Base-by-base conservation (phyloP, 2,329 filamentous ascomycete genomes). In the Ascochyta rabiei region DNA sequence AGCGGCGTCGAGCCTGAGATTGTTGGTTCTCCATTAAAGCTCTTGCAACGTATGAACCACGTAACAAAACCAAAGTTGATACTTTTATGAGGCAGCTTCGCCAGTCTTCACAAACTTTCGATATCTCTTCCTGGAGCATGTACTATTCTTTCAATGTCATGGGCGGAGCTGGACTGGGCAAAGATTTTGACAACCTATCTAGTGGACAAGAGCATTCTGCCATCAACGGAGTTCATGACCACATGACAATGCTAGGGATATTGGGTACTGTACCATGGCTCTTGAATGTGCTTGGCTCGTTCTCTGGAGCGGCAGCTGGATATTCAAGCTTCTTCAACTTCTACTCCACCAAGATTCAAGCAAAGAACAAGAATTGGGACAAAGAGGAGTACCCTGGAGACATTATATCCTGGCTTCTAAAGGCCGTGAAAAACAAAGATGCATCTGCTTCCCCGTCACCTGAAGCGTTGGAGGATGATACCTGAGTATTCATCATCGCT, bases 341-440 rank as follows among this genome's bases (percentile, higher is more conserved):
- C 39, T 75, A 70, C 31, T 57, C 53, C 12, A 58, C 48, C 0
- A 61, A 73, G 44, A 66, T 77, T 0, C 43, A 67, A n/a, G 64
- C 67, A 7, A 77, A 75, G 53, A 53, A 66, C 7, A 64, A 65
- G 71, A 61, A 49, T 10, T 69, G 53, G 55, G 48, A 62, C 16
- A 35, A 23, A 6, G 52, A 73, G 8, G 61, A 73, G 7, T 30
- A 67, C 7, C 75, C 73, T 0, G 58, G 63, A 28, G 75, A 78
- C 53, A 67, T 79, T 24, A 56, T 75, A 6, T 75, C 75, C 0
- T 79, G 76, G 76, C 59, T 79, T 5, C 38, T 77, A 13, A 77
- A 76, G 48, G 73, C 76, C 6, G 60, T 72, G 5, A 64, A 71
- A 9, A 73, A 78, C 15, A 72, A 72, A 19, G 73, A 77, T 18